These are phyloP conservation scores for Pseudoscleropodium purum DNA, from an alignment of 225 moss, liverwort and hornwort species.

Conservation along the genomic window DNA sequence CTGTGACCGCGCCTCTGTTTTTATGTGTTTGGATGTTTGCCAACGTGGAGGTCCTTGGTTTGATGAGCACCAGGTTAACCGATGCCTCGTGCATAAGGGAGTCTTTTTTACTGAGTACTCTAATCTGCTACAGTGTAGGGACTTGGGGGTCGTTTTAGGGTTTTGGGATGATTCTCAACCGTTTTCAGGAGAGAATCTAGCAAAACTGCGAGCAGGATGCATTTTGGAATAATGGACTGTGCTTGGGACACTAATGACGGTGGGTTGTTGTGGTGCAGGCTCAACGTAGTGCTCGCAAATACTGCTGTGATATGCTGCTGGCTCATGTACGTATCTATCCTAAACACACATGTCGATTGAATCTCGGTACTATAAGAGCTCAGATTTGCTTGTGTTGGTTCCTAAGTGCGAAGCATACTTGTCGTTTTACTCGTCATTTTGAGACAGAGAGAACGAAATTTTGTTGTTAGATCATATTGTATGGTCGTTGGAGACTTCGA, in stretches of 20 bases:
- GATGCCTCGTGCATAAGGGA: background rate
- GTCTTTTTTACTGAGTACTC: background rate
- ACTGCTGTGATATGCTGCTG: background rate
- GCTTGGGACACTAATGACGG: background rate
- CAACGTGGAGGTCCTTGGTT: background rate
- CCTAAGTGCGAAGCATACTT: background rate
- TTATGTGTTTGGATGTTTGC: background rate
- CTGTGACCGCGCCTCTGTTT: background rate
- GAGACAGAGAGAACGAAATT: background rate
- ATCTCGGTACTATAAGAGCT: background rate
- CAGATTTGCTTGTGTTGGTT: background rate
- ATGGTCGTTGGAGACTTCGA: background rate
- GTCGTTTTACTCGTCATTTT: background rate
- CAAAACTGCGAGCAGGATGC: background rate
- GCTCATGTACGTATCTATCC: background rate
- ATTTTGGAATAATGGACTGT: background rate
- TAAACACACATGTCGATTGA: background rate
- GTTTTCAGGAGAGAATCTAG: background rate
- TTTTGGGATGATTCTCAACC: background rate
- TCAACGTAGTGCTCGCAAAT: background rate
- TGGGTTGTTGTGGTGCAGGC: background rate
- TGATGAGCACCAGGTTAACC: background rate
- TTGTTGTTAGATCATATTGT: background rate
- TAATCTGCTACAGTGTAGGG: background rate
- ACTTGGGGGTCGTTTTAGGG: background rate